Evolutionary conservation across 23 red algal genomes (phyloP).

Genomic region (Agarophyton chilense): DNA sequence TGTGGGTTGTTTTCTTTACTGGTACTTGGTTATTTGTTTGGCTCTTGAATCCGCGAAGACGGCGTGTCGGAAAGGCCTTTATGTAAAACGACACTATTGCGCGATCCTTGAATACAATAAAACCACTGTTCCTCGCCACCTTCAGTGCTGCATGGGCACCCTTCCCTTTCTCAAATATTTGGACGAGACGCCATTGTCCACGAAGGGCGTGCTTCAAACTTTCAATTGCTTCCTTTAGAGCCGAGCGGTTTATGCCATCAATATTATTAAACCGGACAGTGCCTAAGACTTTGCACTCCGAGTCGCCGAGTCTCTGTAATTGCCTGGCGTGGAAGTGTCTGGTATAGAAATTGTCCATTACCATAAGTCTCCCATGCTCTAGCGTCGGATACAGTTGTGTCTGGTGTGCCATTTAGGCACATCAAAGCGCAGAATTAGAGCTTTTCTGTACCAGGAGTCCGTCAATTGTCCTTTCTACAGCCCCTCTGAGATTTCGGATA

Average conservation of each 20-base stretch:
- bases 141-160: too few relatives aligned
- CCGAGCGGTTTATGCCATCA: background rate
- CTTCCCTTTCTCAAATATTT: background rate
- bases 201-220: background rate
- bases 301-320: background rate
- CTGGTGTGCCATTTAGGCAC: slow-evolving; percentile 2
- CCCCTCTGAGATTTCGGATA: background rate
- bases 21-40: too few relatives aligned
- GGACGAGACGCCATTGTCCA: background rate
- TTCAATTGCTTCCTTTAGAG: slow-evolving; percentile 6
- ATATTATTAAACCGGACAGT: background rate
- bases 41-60: background rate
- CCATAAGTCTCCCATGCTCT: background rate
- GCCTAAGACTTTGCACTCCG: slow-evolving; percentile 2
- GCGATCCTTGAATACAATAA: slow-evolving; percentile 10
- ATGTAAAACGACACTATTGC: slow-evolving; percentile 10
- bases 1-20: too few relatives aligned
- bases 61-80: slow-evolving; percentile 1
- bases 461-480: background rate
- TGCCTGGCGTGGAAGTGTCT: background rate
- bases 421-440: background rate
- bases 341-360: slow-evolving; percentile 27
- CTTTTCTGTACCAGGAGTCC: background rate
- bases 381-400: background rate
- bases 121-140: background rate